These are phyloP conservation scores for Neonectria magnoliae DNA, from an alignment of 2,329 filamentous ascomycete genomes.

Conservation along the genomic window DNA sequence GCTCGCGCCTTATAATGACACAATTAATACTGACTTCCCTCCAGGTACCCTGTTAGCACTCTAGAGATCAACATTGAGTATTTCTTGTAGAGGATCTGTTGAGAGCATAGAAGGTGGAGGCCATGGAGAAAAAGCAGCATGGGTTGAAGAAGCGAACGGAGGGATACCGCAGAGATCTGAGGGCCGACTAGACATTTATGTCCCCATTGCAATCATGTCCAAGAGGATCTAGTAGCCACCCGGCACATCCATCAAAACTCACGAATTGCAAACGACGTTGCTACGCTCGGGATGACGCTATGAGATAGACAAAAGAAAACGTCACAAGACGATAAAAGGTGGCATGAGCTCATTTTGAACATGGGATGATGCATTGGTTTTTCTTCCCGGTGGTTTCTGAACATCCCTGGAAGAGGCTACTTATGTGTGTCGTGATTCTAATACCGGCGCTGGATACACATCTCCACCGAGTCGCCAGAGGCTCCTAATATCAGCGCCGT, in stretches of 20 bases:
- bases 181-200: constrained; percentile 1
- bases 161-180: constrained; percentile 12
- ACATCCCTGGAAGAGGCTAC: not conserved
- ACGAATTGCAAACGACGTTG: constrained; percentile 33
- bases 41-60: constrained; percentile 88
- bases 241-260: constrained; percentile 15
- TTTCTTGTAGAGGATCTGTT: constrained; percentile 72
- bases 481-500: not conserved
- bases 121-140: constrained; percentile 16
- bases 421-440: not conserved
- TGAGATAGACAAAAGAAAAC: constrained; percentile 42
- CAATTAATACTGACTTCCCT: constrained; percentile 32
- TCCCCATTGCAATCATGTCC: constrained; percentile 21
- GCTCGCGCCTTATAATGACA: not conserved
- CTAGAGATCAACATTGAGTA: constrained; percentile 94
- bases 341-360: not conserved
- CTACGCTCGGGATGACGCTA: constrained; percentile 34
- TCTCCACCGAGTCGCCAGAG: too few species aligned
- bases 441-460: not conserved
- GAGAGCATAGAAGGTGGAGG: constrained; percentile 26
- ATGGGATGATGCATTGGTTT: not conserved
- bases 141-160: constrained; percentile 2
- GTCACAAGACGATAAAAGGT: constrained; percentile 8
- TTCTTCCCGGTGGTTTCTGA: not conserved
- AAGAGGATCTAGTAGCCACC: constrained; percentile 27